A percentile compares a stretch with the other conserved stretches of the same genome.
Conservation (phyloP, 2,329 filamentous ascomycete species). For the Ilyonectria robusta region DNA sequence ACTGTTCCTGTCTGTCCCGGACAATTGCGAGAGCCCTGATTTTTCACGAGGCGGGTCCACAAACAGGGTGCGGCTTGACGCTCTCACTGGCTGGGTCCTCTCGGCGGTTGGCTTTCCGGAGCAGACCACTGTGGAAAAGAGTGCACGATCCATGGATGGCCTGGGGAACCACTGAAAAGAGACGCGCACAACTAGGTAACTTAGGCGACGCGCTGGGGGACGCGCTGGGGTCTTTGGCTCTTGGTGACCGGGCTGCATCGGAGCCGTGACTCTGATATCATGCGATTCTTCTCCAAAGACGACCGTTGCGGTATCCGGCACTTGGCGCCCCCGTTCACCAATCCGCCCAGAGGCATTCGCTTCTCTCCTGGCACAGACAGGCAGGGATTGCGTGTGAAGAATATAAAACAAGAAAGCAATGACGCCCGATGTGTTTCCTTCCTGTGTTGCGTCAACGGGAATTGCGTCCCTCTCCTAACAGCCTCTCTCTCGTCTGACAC, state of each 20-base stretch:
- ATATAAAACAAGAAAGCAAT: slow-evolving; percentile 15
- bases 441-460: slow-evolving; percentile 2
- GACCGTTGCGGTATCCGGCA: slow-evolving; percentile 35
- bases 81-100: slow-evolving; percentile 11
- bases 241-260: slow-evolving; percentile 36
- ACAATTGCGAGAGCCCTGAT: slow-evolving; percentile 4
- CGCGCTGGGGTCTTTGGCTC: neutral
- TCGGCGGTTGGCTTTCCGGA: slow-evolving; percentile 25
- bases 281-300: slow-evolving; percentile 44
- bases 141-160: neutral
- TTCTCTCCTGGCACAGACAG: neutral
- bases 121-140: slow-evolving; percentile 21
- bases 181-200: neutral
- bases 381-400: slow-evolving; percentile 2
- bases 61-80: neutral
- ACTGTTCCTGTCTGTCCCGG: slow-evolving; percentile 20
- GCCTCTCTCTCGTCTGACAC: slow-evolving; percentile 1
- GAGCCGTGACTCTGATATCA: slow-evolving; percentile 37
- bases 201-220: neutral
- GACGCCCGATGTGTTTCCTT: neutral
- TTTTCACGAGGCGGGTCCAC: slow-evolving; percentile 12
- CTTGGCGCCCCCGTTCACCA: slow-evolving; percentile 29
- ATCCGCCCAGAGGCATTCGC: slow-evolving; percentile 14
- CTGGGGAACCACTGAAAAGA: neutral
- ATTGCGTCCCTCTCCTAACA: slow-evolving; percentile 11